Percentiles rank a stretch among this genome's conserved stretches.
These are phyloP conservation scores for Acacia concinna DNA, from an alignment of 331 rosid genomes.

Conservation along the genomic window DNA sequence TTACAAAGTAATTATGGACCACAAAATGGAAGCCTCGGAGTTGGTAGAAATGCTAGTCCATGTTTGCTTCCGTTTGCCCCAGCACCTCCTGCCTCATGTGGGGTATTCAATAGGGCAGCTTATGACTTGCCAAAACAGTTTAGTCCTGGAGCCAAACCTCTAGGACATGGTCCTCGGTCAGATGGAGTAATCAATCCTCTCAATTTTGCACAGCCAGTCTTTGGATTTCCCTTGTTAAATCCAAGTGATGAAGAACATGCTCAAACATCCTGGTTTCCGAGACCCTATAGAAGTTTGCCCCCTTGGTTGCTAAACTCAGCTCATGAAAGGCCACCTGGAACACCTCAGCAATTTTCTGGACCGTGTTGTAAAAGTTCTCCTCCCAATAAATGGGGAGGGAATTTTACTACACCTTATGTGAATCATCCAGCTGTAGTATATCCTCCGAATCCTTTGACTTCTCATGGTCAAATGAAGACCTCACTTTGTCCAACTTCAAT, in stretches of 20 bases:
- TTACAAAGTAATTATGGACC: slow-evolving; percentile 28
- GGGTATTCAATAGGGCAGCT: slow-evolving; percentile 30
- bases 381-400: slow-evolving; percentile 38
- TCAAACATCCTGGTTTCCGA: slow-evolving; percentile 48
- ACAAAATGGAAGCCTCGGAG: slow-evolving; percentile 42
- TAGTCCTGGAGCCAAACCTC: slow-evolving; percentile 47
- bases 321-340: slow-evolving; percentile 37
- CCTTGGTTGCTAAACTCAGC: slow-evolving; percentile 50
- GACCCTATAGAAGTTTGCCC: slow-evolving; percentile 44
- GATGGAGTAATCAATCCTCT: slow-evolving; percentile 37
- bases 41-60: slow-evolving; percentile 38
- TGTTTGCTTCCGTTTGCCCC: slow-evolving; percentile 36
- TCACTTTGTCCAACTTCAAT: slow-evolving; percentile 33
- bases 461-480: slow-evolving; percentile 42
- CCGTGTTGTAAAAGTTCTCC: slow-evolving; percentile 36
- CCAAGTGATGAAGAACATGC: slow-evolving; percentile 49
- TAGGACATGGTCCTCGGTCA: slow-evolving; percentile 38
- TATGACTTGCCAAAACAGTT: slow-evolving; percentile 34
- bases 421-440: slow-evolving; percentile 43
- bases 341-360: slow-evolving; percentile 34
- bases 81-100: slow-evolving; percentile 41
- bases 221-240: slow-evolving; percentile 53
- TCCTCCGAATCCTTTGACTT: slow-evolving; percentile 36
- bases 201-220: slow-evolving; percentile 42
- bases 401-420: slow-evolving; percentile 31